Evolutionary conservation across 495 filamentous ascomycete genomes (phyloP).

Genomic region (Staphylotrichum tortipilum): DNA sequence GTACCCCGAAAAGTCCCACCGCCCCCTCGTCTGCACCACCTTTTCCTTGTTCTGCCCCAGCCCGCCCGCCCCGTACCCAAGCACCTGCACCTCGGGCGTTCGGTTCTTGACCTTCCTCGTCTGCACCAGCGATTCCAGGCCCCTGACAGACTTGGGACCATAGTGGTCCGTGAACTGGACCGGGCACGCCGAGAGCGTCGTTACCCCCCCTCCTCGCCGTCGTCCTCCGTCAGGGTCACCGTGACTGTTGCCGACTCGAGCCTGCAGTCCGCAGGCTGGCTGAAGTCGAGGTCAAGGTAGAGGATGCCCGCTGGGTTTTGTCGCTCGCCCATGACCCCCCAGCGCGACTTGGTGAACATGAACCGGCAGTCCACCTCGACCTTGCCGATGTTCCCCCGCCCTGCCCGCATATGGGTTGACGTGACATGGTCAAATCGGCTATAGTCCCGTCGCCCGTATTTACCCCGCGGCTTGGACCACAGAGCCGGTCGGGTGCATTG

Average conservation of each 20-base stretch:
- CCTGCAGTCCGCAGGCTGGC: constrained; percentile 21
- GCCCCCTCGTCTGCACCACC: neutral
- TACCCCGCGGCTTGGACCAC: neutral
- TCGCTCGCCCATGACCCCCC: constrained; percentile 22
- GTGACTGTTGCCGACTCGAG: constrained; percentile 22
- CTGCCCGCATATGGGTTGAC: constrained; percentile 10
- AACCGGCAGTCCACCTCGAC: constrained; percentile 27
- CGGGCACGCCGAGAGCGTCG: constrained; percentile 5
- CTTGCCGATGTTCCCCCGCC: constrained; percentile 13
- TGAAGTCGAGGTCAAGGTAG: constrained; percentile 26
- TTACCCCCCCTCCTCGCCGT: neutral
- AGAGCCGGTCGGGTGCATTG: neutral
- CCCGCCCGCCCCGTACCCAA: constrained; percentile 13
- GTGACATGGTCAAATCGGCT: constrained; percentile 12
- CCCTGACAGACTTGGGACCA: constrained; percentile 11
- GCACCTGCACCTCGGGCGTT: constrained; percentile 7
- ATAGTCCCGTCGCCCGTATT: constrained; percentile 11
- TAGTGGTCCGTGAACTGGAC: constrained; percentile 16
- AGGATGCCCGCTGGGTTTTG: constrained; percentile 26
- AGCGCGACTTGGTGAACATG: constrained; percentile 25
- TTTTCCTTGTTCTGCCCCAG: constrained; percentile 10
- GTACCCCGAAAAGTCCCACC: constrained; percentile 15
- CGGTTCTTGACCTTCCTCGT: neutral
- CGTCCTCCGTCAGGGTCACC: constrained; percentile 22
- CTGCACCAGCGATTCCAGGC: constrained; percentile 2